Conservation (phyloP, 139 green algal species). For the Closterium sp. region DNA sequence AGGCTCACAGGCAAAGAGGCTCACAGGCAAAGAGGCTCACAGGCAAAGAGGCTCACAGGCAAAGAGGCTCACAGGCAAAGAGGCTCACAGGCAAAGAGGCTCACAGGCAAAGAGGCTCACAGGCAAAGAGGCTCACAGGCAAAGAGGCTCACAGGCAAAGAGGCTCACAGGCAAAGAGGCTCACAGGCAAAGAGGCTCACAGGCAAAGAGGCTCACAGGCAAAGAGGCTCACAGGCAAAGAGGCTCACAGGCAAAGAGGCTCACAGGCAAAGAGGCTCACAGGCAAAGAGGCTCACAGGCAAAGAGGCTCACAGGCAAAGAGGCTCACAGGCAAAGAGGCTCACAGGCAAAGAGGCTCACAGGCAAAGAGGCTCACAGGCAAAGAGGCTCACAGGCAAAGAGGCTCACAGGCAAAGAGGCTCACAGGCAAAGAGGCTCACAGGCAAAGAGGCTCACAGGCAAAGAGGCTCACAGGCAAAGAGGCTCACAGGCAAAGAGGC, state of each 20-base stretch:
- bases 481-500: conserved; percentile 10
- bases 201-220: conserved; percentile 16
- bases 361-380: conserved; percentile 16
- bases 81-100: conserved; percentile 10
- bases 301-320: conserved; percentile 7
- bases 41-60: conserved; percentile 16
- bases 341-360: conserved; percentile 21
- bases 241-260: conserved; percentile 10
- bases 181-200: conserved; percentile 21
- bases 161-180: conserved; percentile 10
- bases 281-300: conserved; percentile 16
- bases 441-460: conserved; percentile 16
- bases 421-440: conserved; percentile 21
- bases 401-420: conserved; percentile 10
- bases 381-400: conserved; percentile 7
- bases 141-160: conserved; percentile 7
- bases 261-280: conserved; percentile 21
- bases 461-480: conserved; percentile 7
- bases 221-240: conserved; percentile 7
- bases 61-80: conserved; percentile 7
- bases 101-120: conserved; percentile 21
- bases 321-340: conserved; percentile 10
- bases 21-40: conserved; percentile 21
- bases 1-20: conserved; percentile 10
- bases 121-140: conserved; percentile 16